Base-by-base conservation (phyloP, 2,329 filamentous ascomycete genomes). In the Beauveria brongniartii region DNA sequence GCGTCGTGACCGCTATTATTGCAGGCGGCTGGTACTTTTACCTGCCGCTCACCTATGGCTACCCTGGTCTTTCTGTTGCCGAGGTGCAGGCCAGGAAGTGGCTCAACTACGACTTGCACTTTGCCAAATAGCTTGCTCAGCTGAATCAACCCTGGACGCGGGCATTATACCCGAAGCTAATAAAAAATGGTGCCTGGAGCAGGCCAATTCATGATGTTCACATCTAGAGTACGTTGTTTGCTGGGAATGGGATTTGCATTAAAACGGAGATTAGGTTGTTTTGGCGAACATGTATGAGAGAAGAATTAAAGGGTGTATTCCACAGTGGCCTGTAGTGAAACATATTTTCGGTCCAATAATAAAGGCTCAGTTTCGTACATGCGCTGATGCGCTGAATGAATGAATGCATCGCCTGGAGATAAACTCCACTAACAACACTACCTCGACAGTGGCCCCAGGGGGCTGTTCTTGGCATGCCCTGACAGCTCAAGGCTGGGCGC, bases 41-140 rank as follows among this genome's bases (percentile, higher is more conserved):
- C 80, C 84, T 95, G 65, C 94, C 94, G 22, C 78, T 99, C 70
- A 99, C 94, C 1, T 99, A 99, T 73, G 94, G 94, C 59, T 92
- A 90, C 72, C 94, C 94, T 5, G 93, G 93, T 40, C 81, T 99
- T 69, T 84, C 81, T 61, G 88, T 96, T 20, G 84, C 87, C 14
- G 81, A 91, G 72, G 89, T 99, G 34, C 77, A 89, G 64, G 83
- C 87, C 64, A 87, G 94, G 74, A 97, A 97, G 81, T 97, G 93
- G 93, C 81, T 99, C 66, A 90, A 90, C 65, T 99, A 97, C 73
- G 94, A 99, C 74, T 82, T 99, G 72, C 94, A 99, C 78, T 99
- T 99, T 79, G 94, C 94, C 63, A 99, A 99, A 84, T 99, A 34
- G 12, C 30, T 5, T 14, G 12, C 30, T 34, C 30, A 1, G 24